Evolutionary conservation across 352 stramenopile species (phyloP), one percentile per base, ranked within the genome.

Genomic region (Pythium dissimile): DNA sequence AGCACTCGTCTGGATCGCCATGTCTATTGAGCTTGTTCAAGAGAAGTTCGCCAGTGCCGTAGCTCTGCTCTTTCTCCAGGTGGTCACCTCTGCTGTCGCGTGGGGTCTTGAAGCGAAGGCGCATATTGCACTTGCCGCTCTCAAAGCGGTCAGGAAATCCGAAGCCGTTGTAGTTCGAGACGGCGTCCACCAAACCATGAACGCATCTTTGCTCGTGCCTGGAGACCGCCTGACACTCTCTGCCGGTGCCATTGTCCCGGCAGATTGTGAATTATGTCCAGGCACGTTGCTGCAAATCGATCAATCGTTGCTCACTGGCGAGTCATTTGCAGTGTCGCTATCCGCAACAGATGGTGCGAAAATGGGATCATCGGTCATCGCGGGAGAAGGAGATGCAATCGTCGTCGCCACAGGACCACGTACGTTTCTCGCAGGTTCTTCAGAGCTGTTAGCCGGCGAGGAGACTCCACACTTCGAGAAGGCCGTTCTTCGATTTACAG

Each of bases 321-420:
- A 98, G 66, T 97, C 91, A 11, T 92, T 99, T 54, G 92, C 94
- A 2, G 92, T 98, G 24, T 94, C 84, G 12, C 86, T 96, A 68
- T 62, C 71, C 5, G 35, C 64, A 10, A 77, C 78, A 16, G 86
- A 96, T 66, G 92, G 86, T 44, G 83, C 83, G 38, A 95, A 96
- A 72, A 95, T 88, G 75, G 81, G 81, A 27, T 91, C 89, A 13
- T 92, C 77, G 7, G 82, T 97, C 30, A 81, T 87, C 15, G 72
- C 77, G 26, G 93, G 92, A n/a, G 94, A 98, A 71, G 77, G 96
- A 32, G 89, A 98, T 59, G 92, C 87, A 3, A 86, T 97, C 16
- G 93, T 98, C 23, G 79, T 76, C 6, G 85, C 77, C 35, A 98
- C 93, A 1, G 93, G 94, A 35, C 55, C 43, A 32, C 77, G 97